These are phyloP conservation scores for Nemophila menziesii DNA, from an alignment of 257 asterid genomes.

Conservation along the genomic window DNA sequence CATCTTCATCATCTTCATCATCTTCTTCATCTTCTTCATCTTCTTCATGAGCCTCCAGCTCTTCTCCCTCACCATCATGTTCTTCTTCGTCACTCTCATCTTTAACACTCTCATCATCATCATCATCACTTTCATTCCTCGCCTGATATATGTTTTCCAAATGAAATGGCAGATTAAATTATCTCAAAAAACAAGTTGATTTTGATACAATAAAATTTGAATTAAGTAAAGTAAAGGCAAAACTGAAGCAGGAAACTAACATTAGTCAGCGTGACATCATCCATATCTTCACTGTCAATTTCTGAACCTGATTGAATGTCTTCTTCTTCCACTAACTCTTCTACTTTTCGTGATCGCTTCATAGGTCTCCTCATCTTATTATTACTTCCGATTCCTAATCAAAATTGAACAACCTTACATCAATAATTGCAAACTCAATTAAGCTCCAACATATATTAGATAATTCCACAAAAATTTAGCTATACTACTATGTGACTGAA, in stretches of 20 bases:
- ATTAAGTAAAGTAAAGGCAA: background rate
- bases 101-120: conserved; percentile 7
- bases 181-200: background rate
- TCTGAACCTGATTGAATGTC: conserved; percentile 44
- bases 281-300: conserved; percentile 22
- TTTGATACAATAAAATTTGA: too few relatives aligned
- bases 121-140: conserved; percentile 13
- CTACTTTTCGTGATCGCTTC: conserved; percentile 13
- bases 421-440: background rate
- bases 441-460: background rate
- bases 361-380: conserved; percentile 20
- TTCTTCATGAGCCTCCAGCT: conserved; percentile 10
- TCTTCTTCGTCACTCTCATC: conserved; percentile 10
- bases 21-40: conserved; percentile 7
- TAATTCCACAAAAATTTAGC: too few relatives aligned
- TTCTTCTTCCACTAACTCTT: conserved; percentile 22
- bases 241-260: conserved; percentile 19
- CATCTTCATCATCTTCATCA: conserved; percentile 9
- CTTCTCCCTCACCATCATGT: conserved; percentile 8
- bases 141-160: conserved; percentile 4
- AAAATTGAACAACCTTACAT: background rate
- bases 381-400: background rate
- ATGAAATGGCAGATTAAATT: background rate
- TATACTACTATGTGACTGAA: background rate
- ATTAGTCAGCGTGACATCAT: conserved; percentile 14